Conservation (phyloP, 1,284 basidiomycete genomes). For the Rhizopogon parksii region DNA sequence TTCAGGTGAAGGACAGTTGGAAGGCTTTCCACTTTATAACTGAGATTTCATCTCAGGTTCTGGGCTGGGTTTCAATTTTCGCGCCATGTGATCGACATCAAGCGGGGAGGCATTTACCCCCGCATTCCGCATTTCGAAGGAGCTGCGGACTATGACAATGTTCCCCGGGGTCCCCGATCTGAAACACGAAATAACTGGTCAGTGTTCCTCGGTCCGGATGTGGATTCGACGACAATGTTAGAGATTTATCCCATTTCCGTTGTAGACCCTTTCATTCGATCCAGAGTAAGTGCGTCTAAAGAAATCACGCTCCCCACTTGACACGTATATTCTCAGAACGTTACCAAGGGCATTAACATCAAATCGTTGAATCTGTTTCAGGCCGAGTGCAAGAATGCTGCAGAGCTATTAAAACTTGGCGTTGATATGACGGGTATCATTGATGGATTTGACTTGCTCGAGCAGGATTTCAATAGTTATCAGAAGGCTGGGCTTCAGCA, state of each 20-base stretch:
- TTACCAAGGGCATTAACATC: conserved; percentile 3
- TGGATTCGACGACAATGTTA: neutral
- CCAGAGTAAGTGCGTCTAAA: conserved; percentile 31
- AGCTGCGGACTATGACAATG: neutral
- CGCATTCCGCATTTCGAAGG: conserved; percentile 1
- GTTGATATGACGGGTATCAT: neutral
- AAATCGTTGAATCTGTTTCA: conserved; percentile 1
- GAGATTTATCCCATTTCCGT: conserved; percentile 28
- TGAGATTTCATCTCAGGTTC: conserved; percentile 29
- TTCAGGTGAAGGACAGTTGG: conserved; percentile 34
- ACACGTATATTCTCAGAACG: neutral
- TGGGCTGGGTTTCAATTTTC: conserved; percentile 38
- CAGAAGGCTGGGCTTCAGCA: neutral
- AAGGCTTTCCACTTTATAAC: neutral
- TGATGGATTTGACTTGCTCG: neutral
- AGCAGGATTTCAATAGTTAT: neutral
- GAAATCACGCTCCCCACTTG: neutral
- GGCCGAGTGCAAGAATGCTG: neutral
- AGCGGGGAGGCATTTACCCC: conserved; percentile 32
- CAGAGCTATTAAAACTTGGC: neutral
- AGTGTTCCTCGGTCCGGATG: neutral
- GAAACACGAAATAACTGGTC: neutral
- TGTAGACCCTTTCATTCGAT: conserved; percentile 42
- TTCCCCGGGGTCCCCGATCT: neutral
- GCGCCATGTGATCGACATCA: conserved; percentile 31